Evolutionary conservation across 73 alveolate species (phyloP).

Genomic region (Blepharisma japonicum): DNA sequence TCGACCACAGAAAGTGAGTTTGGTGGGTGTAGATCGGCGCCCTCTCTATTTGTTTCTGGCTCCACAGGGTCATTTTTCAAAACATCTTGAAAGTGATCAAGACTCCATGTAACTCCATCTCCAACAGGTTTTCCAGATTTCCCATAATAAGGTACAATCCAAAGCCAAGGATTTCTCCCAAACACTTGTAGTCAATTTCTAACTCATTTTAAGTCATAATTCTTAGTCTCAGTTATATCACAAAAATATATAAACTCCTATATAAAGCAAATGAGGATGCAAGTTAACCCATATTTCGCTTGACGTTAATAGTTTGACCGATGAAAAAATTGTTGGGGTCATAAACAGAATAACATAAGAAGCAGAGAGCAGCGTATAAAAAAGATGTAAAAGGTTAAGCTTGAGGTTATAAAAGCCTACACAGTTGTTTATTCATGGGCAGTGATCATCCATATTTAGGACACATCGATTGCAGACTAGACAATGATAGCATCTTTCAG

Average conservation of each 20-base stretch:
- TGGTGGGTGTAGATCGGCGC: no score
- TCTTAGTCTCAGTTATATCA: no score
- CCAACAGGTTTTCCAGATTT: constrained; percentile 90
- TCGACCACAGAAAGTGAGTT: no score
- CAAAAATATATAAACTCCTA: constrained; percentile 22
- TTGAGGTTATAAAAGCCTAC: constrained; percentile 46
- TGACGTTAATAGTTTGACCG: no score
- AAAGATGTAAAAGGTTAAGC: constrained; percentile 30
- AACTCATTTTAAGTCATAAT: no score
- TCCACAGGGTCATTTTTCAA: no score
- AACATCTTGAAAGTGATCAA: background rate
- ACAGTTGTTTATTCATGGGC: constrained; percentile 58
- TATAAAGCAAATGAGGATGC: background rate
- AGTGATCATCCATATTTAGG: constrained; percentile 51
- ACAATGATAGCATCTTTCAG: constrained; percentile 58
- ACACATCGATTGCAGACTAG: constrained; percentile 45
- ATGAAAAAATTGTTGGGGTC: no score
- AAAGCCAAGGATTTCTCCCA: constrained; percentile 79
- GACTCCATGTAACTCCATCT: constrained; percentile 90
- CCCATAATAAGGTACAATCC: constrained; percentile 81
- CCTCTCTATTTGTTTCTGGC: constrained; percentile 6
- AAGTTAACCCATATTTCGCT: no score
- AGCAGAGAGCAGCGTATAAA: constrained; percentile 48
- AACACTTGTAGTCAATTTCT: constrained; percentile 79
- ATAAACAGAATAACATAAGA: no score